Evolutionary conservation across 306 rosid species (phyloP), one percentile per base, ranked within the genome.

Genomic region (Sicyos edulis): DNA sequence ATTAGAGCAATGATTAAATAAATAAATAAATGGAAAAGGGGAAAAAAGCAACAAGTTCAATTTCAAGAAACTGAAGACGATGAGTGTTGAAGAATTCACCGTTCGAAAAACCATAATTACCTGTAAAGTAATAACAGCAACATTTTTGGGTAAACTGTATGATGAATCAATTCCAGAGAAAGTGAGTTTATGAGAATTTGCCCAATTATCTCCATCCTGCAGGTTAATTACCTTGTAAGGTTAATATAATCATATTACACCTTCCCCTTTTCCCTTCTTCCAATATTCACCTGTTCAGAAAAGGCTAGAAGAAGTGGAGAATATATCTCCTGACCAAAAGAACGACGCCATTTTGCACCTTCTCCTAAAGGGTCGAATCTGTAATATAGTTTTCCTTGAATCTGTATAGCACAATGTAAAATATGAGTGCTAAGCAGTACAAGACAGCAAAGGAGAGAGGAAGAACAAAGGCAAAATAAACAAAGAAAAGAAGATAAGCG

Each of bases 341-440:
- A 77, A 51, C 99, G 92, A 74, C 97, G 95, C 99, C 99, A 93
- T 78, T 83, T 89, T n/a, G 92, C 89, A 73, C 99, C 97, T 73
- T 89, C 90, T 78, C 95, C 96, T 14, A 79, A 50, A 29, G 86
- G 91, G 60, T 93, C 99, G 5, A 93, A 85, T 85, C 90, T 85
- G 85, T 84, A 88, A 73, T 91, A 93, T 76, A 81, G 78, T 77
- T 84, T 93, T 24, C 99, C 99, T 60, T 83, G 77, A 54, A 91
- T 85, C 99, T 93, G 89, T 56, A 70, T n/a, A 52, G 19, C 57
- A 61, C 13, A 13, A 75, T 77, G 71, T 42, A 67, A 70, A 53
- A 73, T 61, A 80, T 49, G 50, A 50, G 62, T 19, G 42, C 17
- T 45, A 61, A 61, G 68, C 34, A 20, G 49, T 32, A 42, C 68